phyloP scores from a whole-genome alignment of 805 yeast genomes.

The Tetrapisispora namnaoensis region DNA sequence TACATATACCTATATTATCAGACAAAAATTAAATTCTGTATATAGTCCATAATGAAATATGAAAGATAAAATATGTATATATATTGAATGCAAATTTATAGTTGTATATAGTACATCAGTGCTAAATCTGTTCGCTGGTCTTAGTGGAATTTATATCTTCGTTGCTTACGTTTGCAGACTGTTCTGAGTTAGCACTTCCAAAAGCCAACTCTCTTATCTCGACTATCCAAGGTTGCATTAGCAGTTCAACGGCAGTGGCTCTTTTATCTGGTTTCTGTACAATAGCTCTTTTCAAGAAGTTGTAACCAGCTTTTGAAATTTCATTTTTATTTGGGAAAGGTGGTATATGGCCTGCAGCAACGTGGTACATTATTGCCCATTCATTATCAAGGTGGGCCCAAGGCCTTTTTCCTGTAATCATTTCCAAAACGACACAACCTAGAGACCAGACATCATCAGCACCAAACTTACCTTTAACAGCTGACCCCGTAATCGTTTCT shows the following conservation, averaged over 20 bases:
- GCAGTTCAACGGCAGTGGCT: slow-evolving; percentile 72
- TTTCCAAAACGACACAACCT: slow-evolving; percentile 91
- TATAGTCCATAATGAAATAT: background rate
- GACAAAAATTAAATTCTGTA: too few relatives aligned
- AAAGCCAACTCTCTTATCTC: slow-evolving; percentile 63
- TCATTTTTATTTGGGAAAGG: slow-evolving; percentile 73
- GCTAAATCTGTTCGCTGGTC: background rate
- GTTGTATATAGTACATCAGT: background rate
- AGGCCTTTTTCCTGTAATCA: slow-evolving; percentile 94
- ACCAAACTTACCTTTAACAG: slow-evolving; percentile 31
- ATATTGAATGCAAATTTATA: background rate
- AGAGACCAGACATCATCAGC: slow-evolving; percentile 85
- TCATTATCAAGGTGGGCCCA: slow-evolving; percentile 96
- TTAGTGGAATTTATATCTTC: background rate
- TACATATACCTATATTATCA: too few relatives aligned
- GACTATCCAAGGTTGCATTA: slow-evolving; percentile 84
- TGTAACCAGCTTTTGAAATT: slow-evolving; percentile 60
- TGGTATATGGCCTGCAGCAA: slow-evolving; percentile 91
- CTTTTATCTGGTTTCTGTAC: slow-evolving; percentile 76
- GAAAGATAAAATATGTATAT: background rate
- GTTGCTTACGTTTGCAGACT: background rate
- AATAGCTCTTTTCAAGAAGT: slow-evolving; percentile 64
- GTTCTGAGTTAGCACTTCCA: slow-evolving; percentile 31
- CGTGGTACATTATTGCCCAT: slow-evolving; percentile 97
- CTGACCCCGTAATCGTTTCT: slow-evolving; percentile 78